These are phyloP conservation scores for Tetrahymena malaccensis DNA, from an alignment of 73 alveolate species.

Conservation along the genomic window DNA sequence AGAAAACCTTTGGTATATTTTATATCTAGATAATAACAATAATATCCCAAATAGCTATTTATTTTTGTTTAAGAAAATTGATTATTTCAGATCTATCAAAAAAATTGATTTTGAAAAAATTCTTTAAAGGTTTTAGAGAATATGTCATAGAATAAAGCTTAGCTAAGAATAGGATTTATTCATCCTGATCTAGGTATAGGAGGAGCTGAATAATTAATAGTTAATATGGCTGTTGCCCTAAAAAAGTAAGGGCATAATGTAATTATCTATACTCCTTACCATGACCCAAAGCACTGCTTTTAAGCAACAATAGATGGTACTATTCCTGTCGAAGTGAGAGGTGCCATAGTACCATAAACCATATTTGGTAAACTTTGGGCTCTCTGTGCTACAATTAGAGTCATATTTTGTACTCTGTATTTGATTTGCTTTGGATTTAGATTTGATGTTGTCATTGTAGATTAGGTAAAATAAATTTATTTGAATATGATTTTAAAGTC, in stretches of 20 bases:
- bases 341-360: slow-evolving; percentile 77
- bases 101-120: neutral
- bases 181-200: slow-evolving; percentile 99
- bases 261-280: slow-evolving; percentile 86
- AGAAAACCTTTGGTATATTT: too few relatives aligned
- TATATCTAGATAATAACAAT: too few relatives aligned
- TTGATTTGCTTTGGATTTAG: slow-evolving; percentile 83
- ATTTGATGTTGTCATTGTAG: slow-evolving; percentile 83
- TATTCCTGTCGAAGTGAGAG: slow-evolving; percentile 82
- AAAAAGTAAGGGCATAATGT: slow-evolving; percentile 83
- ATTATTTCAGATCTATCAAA: neutral
- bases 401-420: slow-evolving; percentile 86
- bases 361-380: slow-evolving; percentile 82
- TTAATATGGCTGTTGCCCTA: slow-evolving; percentile 89
- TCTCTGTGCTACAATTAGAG: slow-evolving; percentile 85
- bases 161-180: slow-evolving; percentile 63
- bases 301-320: slow-evolving; percentile 80
- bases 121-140: neutral
- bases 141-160: neutral
- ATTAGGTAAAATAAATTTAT: slow-evolving; percentile 69
- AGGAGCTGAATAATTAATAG: slow-evolving; percentile 96
- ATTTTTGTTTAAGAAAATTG: too few relatives aligned
- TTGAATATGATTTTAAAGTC: neutral
- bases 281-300: slow-evolving; percentile 89
- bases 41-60: too few relatives aligned